phyloP scores from a whole-genome alignment of 345 rosid genomes.

The Aquilaria yunnanensis region DNA sequence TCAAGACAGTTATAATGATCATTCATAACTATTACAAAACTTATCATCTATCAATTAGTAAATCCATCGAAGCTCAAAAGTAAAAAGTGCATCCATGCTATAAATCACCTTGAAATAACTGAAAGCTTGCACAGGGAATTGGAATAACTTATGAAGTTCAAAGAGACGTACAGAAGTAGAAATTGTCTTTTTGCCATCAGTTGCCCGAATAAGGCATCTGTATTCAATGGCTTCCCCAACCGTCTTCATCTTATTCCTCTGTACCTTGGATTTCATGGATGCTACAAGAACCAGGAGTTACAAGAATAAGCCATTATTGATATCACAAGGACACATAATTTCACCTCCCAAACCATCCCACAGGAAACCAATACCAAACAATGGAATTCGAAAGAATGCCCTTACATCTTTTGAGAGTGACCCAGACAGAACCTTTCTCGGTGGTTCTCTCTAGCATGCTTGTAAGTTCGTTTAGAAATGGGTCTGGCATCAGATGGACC shows the following conservation, averaged over 20 bases:
- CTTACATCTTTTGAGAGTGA: slow-evolving; percentile 89
- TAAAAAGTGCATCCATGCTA: too few relatives aligned
- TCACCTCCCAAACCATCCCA: slow-evolving; percentile 2
- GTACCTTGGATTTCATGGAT: slow-evolving; percentile 72
- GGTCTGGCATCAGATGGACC: slow-evolving; percentile 81
- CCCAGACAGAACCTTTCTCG: slow-evolving; percentile 87
- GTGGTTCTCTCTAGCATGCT: slow-evolving; percentile 82
- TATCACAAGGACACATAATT: background rate
- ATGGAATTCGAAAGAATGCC: background rate
- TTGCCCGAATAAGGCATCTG: slow-evolving; percentile 88
- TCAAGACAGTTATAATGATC: too few relatives aligned
- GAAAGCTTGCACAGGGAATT: too few relatives aligned
- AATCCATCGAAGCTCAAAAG: too few relatives aligned
- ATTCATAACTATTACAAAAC: too few relatives aligned
- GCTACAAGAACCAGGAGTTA: slow-evolving; percentile 30
- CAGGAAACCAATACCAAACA: background rate
- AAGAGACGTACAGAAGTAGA: slow-evolving; percentile 63
- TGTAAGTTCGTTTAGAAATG: slow-evolving; percentile 85
- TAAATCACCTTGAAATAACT: too few relatives aligned
- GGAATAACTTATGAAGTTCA: background rate
- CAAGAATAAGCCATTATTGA: background rate
- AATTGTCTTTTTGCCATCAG: slow-evolving; percentile 70
- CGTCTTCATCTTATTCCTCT: slow-evolving; percentile 61
- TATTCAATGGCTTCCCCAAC: slow-evolving; percentile 61
- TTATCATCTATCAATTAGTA: too few relatives aligned